phyloP scores from a whole-genome alignment of 805 yeast genomes.

The Candida coleopterorum region DNA sequence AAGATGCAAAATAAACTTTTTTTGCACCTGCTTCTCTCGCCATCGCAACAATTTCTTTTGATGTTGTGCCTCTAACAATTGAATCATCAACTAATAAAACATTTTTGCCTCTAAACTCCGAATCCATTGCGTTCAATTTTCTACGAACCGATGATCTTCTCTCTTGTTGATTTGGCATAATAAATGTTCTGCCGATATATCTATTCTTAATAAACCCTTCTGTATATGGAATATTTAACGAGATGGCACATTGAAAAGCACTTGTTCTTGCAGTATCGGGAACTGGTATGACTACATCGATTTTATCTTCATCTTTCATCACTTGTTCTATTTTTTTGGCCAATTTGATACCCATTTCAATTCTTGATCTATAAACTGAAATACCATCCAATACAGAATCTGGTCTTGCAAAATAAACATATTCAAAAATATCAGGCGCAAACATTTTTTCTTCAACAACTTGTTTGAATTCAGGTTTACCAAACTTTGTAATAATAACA shows the following conservation, averaged over 20 bases:
- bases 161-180: conserved; percentile 96
- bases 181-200: conserved; percentile 95
- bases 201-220: conserved; percentile 97
- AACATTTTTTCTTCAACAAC: conserved; percentile 73
- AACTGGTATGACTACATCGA: conserved; percentile 95
- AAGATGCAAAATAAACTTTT: conserved; percentile 91
- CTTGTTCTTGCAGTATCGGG: conserved; percentile 98
- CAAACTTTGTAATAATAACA: conserved; percentile 80
- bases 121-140: conserved; percentile 92
- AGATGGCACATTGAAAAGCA: conserved; percentile 86
- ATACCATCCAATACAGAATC: conserved; percentile 97
- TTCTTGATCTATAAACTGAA: conserved; percentile 86
- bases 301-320: conserved; percentile 40
- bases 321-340: conserved; percentile 62
- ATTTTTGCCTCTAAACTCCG: conserved; percentile 79
- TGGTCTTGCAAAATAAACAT: conserved; percentile 97
- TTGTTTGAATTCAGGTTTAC: conserved; percentile 70
- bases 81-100: conserved; percentile 95
- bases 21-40: conserved; percentile 98
- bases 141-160: conserved; percentile 91
- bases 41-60: conserved; percentile 94
- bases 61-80: conserved; percentile 96
- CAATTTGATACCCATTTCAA: conserved; percentile 88
- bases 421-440: conserved; percentile 95
- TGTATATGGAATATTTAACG: conserved; percentile 76